Evolutionary conservation across 2,329 filamentous ascomycete genomes (phyloP).

Genomic region (Mariannaea elegans): DNA sequence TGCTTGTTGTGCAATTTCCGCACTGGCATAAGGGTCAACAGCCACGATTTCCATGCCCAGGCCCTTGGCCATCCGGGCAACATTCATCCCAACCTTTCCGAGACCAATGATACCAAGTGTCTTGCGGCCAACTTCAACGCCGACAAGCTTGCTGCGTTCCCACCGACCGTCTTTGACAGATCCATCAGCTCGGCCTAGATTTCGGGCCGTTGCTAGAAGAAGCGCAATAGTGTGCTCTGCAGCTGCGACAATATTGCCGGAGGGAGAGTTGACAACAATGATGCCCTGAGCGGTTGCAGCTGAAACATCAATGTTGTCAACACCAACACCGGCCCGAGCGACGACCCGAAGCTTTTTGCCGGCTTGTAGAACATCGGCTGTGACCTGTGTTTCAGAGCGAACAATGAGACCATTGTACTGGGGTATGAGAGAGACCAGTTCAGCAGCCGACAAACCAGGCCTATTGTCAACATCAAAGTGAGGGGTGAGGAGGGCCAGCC

Average conservation of each 20-base stretch:
- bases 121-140: slow-evolving; percentile 81
- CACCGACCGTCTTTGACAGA: slow-evolving; percentile 76
- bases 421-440: slow-evolving; percentile 73
- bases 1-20: slow-evolving; percentile 73
- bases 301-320: slow-evolving; percentile 83
- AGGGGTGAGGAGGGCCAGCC: slow-evolving; percentile 72
- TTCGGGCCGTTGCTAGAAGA: slow-evolving; percentile 77
- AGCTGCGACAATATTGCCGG: slow-evolving; percentile 82
- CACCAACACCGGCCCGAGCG: slow-evolving; percentile 81
- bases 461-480: slow-evolving; percentile 76
- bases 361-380: slow-evolving; percentile 69
- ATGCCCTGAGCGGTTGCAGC: slow-evolving; percentile 77
- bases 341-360: slow-evolving; percentile 79
- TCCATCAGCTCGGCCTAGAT: slow-evolving; percentile 75
- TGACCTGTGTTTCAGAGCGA: slow-evolving; percentile 84
- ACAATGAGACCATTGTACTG: slow-evolving; percentile 81
- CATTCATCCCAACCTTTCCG: slow-evolving; percentile 84
- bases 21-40: slow-evolving; percentile 80
- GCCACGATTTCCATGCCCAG: slow-evolving; percentile 80
- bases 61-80: slow-evolving; percentile 80
- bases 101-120: slow-evolving; percentile 79
- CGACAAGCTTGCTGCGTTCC: slow-evolving; percentile 79
- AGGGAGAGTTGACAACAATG: slow-evolving; percentile 82
- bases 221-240: slow-evolving; percentile 82
- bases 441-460: slow-evolving; percentile 67